phyloP scores from a whole-genome alignment of 768 basidiomycete species.

The Naganishia vaughanmartiniae region DNA sequence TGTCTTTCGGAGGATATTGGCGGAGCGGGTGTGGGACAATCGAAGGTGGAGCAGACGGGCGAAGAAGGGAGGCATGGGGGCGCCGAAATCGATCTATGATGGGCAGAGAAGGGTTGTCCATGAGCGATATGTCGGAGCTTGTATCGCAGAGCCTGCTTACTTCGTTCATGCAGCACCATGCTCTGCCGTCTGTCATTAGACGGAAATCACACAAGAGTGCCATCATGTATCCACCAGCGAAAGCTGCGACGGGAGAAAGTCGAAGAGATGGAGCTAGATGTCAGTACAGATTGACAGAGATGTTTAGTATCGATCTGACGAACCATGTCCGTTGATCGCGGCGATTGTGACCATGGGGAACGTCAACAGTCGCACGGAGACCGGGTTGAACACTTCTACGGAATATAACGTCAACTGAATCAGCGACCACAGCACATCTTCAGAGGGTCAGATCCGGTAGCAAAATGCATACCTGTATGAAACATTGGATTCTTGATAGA shows the following conservation, averaged over 20 bases:
- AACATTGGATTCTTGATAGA: slow-evolving; percentile 48
- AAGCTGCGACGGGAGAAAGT: slow-evolving; percentile 55
- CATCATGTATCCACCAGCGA: slow-evolving; percentile 77
- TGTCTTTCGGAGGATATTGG: slow-evolving; percentile 65
- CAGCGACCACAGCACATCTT: neutral
- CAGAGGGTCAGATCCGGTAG: neutral
- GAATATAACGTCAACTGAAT: neutral
- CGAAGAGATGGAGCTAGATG: neutral
- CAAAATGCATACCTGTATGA: slow-evolving; percentile 44
- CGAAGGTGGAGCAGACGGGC: slow-evolving; percentile 65
- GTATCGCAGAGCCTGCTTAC: slow-evolving; percentile 51
- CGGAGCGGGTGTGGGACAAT: slow-evolving; percentile 53
- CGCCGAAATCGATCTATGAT: slow-evolving; percentile 67
- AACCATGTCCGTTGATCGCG: slow-evolving; percentile 51
- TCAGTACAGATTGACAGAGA: neutral
- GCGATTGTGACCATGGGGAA: slow-evolving; percentile 44
- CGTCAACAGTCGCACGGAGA: slow-evolving; percentile 64
- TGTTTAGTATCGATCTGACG: slow-evolving; percentile 15
- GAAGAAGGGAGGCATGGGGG: slow-evolving; percentile 72
- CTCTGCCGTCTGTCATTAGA: slow-evolving; percentile 79
- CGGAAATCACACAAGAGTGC: slow-evolving; percentile 82
- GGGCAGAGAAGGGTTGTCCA: neutral
- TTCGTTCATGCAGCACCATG: slow-evolving; percentile 93
- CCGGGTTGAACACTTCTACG: slow-evolving; percentile 70
- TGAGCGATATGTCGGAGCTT: neutral